phyloP scores from a whole-genome alignment of 2,329 filamentous ascomycete genomes.

The Beauveria rudraprayagi region DNA sequence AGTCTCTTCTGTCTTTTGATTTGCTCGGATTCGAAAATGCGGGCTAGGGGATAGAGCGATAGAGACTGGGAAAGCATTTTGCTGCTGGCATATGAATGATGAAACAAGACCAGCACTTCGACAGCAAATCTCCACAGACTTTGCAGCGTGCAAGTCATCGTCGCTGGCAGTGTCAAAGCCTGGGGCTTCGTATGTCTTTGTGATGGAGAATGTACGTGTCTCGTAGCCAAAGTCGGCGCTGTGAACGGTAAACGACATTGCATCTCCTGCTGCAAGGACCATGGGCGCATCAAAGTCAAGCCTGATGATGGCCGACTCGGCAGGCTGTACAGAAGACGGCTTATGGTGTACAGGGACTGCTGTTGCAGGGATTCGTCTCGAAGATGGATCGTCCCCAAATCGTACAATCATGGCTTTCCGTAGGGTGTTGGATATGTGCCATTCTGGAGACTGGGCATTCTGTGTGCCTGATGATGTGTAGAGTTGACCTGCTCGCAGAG shows the following conservation, averaged over 20 bases:
- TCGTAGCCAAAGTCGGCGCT: neutral
- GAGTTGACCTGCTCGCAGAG: neutral
- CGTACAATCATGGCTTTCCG: neutral
- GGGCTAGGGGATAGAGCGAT: neutral
- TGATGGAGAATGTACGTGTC: neutral
- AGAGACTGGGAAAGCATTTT: neutral
- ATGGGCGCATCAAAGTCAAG: neutral
- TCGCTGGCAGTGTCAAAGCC: neutral
- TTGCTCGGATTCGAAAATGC: neutral
- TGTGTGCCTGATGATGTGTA: slow-evolving; percentile 1
- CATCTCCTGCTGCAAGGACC: neutral
- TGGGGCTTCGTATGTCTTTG: neutral
- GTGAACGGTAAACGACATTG: neutral
- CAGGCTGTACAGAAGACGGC: no score
- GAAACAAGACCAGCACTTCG: neutral
- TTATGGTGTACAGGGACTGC: neutral
- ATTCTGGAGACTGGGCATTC: neutral
- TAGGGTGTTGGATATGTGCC: slow-evolving; percentile 1
- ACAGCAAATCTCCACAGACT: neutral
- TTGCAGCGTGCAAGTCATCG: neutral
- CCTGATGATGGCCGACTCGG: neutral
- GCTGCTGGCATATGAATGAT: neutral
- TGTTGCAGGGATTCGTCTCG: neutral
- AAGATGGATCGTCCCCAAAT: neutral
- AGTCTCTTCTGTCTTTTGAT: neutral